phyloP scores from a whole-genome alignment of 2,329 filamentous ascomycete genomes.

The Pleomassaria siparia region DNA sequence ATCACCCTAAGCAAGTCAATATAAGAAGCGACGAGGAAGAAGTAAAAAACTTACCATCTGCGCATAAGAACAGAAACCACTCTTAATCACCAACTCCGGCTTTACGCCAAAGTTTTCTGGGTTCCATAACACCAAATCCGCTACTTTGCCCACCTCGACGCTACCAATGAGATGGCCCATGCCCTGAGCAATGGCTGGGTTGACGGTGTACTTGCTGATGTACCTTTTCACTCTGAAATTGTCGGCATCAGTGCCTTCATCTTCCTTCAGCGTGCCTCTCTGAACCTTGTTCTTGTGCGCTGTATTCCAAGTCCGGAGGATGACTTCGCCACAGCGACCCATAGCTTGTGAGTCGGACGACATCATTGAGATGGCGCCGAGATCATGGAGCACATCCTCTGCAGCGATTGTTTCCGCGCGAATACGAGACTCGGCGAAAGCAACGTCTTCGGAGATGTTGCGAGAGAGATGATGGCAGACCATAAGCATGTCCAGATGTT shows the following conservation, averaged over 20 bases:
- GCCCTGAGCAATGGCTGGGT: conserved; percentile 87
- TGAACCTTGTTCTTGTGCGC: conserved; percentile 96
- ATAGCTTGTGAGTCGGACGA: conserved; percentile 93
- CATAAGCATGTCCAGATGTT: conserved; percentile 98
- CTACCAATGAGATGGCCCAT: conserved; percentile 86
- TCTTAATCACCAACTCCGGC: conserved; percentile 79
- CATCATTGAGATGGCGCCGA: conserved; percentile 98
- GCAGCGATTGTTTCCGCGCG: conserved; percentile 95
- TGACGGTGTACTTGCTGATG: conserved; percentile 94
- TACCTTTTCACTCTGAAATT: conserved; percentile 93
- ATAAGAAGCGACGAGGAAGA: conserved; percentile 6
- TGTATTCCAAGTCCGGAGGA: conserved; percentile 93
- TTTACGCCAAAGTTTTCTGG: conserved; percentile 86
- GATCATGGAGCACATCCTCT: conserved; percentile 92
- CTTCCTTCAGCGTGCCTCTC: conserved; percentile 73
- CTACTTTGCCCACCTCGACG: conserved; percentile 84
- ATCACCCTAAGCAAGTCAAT: conserved; percentile 42
- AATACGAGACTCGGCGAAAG: conserved; percentile 92
- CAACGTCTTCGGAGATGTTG: conserved; percentile 92
- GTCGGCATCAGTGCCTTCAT: conserved; percentile 76
- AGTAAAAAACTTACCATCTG: conserved; percentile 68
- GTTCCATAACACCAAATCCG: conserved; percentile 86
- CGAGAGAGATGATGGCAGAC: conserved; percentile 92
- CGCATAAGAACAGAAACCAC: conserved; percentile 78
- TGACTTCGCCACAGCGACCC: conserved; percentile 92